Evolutionary conservation across 805 yeast genomes (phyloP).

Genomic region (Saccharomyces eubayanus): DNA sequence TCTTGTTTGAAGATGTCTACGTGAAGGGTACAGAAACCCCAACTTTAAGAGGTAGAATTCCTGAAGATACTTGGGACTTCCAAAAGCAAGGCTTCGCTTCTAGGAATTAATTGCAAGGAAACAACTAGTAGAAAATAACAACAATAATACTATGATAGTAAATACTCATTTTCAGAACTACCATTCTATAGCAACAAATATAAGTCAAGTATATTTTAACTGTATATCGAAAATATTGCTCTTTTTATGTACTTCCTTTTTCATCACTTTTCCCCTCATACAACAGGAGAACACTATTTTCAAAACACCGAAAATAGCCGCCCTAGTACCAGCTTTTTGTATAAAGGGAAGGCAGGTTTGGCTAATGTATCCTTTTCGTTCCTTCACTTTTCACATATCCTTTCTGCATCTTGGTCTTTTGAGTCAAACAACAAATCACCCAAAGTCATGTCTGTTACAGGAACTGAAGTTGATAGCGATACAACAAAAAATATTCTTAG

Average conservation of each 20-base stretch:
- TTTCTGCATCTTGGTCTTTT: neutral
- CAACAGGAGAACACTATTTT: neutral
- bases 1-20: conserved; percentile 93
- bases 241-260: neutral
- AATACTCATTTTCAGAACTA: neutral
- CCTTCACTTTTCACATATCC: neutral
- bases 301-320: neutral
- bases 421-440: neutral
- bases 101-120: conserved; percentile 14
- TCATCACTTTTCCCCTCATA: neutral
- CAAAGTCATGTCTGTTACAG: conserved; percentile 9
- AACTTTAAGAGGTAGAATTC: conserved; percentile 90
- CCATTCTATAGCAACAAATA: neutral
- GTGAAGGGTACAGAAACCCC: conserved; percentile 90
- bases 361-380: neutral
- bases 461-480: conserved; percentile 16
- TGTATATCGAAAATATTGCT: neutral
- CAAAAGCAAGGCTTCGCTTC: conserved; percentile 37
- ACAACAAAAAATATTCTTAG: conserved; percentile 25
- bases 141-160: neutral
- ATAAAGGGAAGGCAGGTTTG: neutral
- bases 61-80: conserved; percentile 91
- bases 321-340: neutral
- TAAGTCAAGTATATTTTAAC: neutral
- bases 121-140: neutral